phyloP scores from a whole-genome alignment of 1,284 basidiomycete genomes.

The Cystobasidium pallidum region DNA sequence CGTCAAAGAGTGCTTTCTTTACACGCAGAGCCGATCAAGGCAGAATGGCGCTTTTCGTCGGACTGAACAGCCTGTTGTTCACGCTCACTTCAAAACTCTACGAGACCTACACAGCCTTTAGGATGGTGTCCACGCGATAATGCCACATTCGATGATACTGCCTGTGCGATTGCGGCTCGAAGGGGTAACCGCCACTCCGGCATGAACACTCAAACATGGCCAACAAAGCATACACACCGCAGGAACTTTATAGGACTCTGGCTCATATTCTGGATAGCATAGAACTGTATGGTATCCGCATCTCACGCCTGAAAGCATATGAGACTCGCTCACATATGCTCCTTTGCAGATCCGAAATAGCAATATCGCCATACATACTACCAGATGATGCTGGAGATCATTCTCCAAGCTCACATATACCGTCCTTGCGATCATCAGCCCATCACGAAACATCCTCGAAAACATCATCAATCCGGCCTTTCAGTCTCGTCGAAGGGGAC shows the following conservation, averaged over 20 bases:
- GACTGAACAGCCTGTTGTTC: too few relatives aligned
- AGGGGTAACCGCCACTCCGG: neutral
- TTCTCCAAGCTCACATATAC: neutral
- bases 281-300: slow-evolving; percentile 5
- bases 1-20: too few relatives aligned
- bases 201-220: neutral
- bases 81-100: too few relatives aligned
- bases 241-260: slow-evolving; percentile 6
- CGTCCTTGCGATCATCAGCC: neutral
- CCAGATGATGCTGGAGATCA: slow-evolving; percentile 7
- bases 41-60: too few relatives aligned
- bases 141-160: too few relatives aligned
- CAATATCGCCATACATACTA: slow-evolving; percentile 36
- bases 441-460: neutral
- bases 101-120: too few relatives aligned
- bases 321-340: too few relatives aligned
- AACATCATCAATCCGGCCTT: slow-evolving; percentile 16
- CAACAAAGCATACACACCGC: neutral
- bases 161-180: too few relatives aligned
- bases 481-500: slow-evolving; percentile 24
- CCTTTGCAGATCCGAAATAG: slow-evolving; percentile 31
- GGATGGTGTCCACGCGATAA: too few relatives aligned
- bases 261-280: neutral
- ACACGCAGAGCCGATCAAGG: too few relatives aligned
- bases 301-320: too few relatives aligned